These are phyloP conservation scores for Ascomycota sp. DNA, from an alignment of 2,329 filamentous ascomycete species.

Conservation along the genomic window DNA sequence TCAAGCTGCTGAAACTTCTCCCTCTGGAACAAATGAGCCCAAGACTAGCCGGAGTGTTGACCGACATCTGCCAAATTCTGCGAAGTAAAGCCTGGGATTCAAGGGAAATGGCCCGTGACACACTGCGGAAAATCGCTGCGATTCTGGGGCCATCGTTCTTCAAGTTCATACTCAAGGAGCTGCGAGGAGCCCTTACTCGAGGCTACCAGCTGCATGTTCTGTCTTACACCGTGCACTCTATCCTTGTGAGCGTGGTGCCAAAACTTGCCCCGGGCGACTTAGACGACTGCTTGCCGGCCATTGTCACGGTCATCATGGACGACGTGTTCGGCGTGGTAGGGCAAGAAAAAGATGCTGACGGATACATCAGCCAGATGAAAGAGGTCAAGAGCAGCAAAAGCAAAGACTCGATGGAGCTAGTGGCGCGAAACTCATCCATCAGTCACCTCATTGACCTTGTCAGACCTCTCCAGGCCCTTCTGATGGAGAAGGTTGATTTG, in stretches of 20 bases:
- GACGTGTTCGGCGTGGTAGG: conserved; percentile 85
- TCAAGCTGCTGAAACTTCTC: conserved; percentile 67
- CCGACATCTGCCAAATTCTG: conserved; percentile 82
- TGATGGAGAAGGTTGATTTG: conserved; percentile 66
- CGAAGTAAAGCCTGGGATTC: conserved; percentile 74
- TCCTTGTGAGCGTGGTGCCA: conserved; percentile 54
- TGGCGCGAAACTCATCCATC: conserved; percentile 64
- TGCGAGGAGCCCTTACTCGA: conserved; percentile 57
- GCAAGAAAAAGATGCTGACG: conserved; percentile 91
- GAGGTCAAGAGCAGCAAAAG: conserved; percentile 97
- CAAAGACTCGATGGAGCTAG: conserved; percentile 86
- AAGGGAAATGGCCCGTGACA: conserved; percentile 74
- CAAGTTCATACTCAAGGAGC: conserved; percentile 79
- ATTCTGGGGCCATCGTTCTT: conserved; percentile 67
- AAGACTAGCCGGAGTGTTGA: conserved; percentile 60
- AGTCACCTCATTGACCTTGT: conserved; percentile 52
- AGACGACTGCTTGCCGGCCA: conserved; percentile 61
- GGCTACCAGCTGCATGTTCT: conserved; percentile 90
- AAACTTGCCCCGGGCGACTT: conserved; percentile 60
- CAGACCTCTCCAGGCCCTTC: conserved; percentile 51
- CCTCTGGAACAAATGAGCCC: conserved; percentile 49
- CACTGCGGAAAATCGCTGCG: conserved; percentile 60
- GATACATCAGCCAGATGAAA: conserved; percentile 86
- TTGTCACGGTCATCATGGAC: conserved; percentile 80
- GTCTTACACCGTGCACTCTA: conserved; percentile 83